Conservation (phyloP, 306 rosid species). For the Bauhinia variegata region DNA sequence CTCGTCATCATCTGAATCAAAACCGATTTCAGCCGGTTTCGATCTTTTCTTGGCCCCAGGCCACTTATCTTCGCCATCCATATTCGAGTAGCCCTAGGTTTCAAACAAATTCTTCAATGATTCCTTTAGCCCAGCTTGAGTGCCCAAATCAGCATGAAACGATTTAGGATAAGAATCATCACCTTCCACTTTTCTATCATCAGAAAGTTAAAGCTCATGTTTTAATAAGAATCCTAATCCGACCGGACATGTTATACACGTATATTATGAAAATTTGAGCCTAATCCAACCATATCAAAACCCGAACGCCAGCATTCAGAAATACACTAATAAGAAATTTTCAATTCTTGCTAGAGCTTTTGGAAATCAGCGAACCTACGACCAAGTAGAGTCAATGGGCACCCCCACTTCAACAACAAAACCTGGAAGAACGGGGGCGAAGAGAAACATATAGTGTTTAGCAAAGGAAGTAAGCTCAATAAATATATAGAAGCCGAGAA, state of each 20-base stretch:
- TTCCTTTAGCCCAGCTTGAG: constrained; percentile 57
- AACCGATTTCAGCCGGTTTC: constrained; percentile 52
- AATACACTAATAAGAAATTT: background rate
- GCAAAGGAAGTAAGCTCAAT: constrained; percentile 34
- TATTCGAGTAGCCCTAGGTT: constrained; percentile 50
- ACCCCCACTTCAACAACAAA: constrained; percentile 33
- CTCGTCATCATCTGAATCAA: constrained; percentile 74
- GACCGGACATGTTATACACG: background rate
- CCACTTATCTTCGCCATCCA: constrained; percentile 74
- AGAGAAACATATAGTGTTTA: constrained; percentile 42
- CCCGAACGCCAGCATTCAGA: constrained; percentile 25
- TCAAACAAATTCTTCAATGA: constrained; percentile 25
- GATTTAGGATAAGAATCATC: constrained; percentile 37
- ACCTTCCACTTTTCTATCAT: constrained; percentile 49
- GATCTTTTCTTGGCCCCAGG: constrained; percentile 63
- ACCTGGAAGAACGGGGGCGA: background rate
- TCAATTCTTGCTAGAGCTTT: background rate
- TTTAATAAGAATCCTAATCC: constrained; percentile 34
- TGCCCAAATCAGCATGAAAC: constrained; percentile 45
- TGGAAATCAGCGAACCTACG: constrained; percentile 13
- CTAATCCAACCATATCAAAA: constrained; percentile 29
- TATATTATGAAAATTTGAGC: constrained; percentile 17
- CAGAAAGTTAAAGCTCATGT: constrained; percentile 42
- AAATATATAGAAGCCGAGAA: constrained; percentile 6
- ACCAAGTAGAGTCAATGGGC: constrained; percentile 27